Evolutionary conservation across 148 eudicot genomes (phyloP), one percentile per base, ranked within the genome.

Genomic region (Selenicereus undatus): DNA sequence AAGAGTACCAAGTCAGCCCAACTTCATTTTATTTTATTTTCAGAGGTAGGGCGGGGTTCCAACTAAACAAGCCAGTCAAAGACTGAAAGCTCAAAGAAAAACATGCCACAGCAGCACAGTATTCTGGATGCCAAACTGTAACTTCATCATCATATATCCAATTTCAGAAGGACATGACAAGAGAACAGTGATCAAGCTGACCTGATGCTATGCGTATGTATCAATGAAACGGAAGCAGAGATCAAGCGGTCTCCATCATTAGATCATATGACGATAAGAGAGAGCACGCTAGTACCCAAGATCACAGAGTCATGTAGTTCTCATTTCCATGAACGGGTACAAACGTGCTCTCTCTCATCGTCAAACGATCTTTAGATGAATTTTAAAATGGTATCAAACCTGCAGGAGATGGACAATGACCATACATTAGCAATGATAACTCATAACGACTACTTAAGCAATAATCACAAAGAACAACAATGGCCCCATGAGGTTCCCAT

Each of bases 301-400:
- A n/a, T 64, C 80, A 77, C 45, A 79, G 24, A 43, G 24, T 74
- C 76, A 50, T 22, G 35, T 48, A 24, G 32, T 5, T n/a, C 13
- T 60, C n/a, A 29, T 64, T 32, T 22, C 71, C 75, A 76, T 81
- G 83, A 79, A 42, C 43, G 74, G 32, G 30, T 35, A 79, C 83
- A 54, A 51, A 83, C 84, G 89, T 87, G 89, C 88, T 87, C 89
- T 87, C 88, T 87, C 88, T 87, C 89, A 78, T 87, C 71, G 89
- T 87, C 89, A 87, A 76, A 77, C 82, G 81, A 87, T 85, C 78
- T 81, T 42, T 29, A 42, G 86, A 74, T 84, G 86, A 62, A 84
- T 21, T 16, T 52, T 76, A 18, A 32, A 32, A 52, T 30, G 45
- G 24, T 56, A 27, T 54, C 12, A 75, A 76, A 11, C 78, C 78